Conservation (phyloP, 371 early-diverging fungal genomes). For the Rhizopus stolonifer region DNA sequence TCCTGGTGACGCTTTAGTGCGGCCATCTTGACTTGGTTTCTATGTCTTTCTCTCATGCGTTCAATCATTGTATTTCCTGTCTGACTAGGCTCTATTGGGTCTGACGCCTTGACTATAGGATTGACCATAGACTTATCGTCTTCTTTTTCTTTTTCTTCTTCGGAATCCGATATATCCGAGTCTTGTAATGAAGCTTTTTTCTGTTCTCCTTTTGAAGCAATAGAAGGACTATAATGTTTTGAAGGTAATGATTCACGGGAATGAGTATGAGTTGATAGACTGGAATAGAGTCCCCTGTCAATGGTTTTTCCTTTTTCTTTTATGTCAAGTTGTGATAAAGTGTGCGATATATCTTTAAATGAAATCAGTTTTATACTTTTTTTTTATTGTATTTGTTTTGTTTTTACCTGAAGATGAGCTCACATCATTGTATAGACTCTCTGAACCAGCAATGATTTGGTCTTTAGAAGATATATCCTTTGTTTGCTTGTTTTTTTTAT, state of each 20-base stretch:
- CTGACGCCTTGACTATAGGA: conserved; percentile 26
- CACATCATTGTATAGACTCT: neutral
- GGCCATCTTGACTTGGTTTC: conserved; percentile 37
- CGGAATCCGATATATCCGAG: conserved; percentile 38
- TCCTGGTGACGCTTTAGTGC: conserved; percentile 38
- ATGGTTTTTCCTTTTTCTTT: neutral
- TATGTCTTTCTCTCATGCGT: conserved; percentile 47
- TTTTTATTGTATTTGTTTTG: too few relatives aligned
- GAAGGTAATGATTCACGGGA: too few relatives aligned
- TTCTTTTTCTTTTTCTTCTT: too few relatives aligned
- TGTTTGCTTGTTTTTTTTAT: neutral
- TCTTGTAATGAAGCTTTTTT: conserved; percentile 16
- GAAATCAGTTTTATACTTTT: too few relatives aligned
- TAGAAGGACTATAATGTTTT: too few relatives aligned
- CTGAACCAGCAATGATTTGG: neutral
- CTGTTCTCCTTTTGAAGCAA: too few relatives aligned
- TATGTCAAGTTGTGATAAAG: neutral
- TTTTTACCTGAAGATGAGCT: neutral
- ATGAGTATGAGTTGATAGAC: too few relatives aligned
- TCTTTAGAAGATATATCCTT: too few relatives aligned
- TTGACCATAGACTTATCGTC: conserved; percentile 20
- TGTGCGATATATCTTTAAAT: too few relatives aligned
- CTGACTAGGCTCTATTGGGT: conserved; percentile 24
- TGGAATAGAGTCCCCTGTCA: too few relatives aligned
- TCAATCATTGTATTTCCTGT: conserved; percentile 23